Base-by-base conservation (phyloP, 1,139 yeast genomes). In the Saccharomycopsis hybrid region DNA sequence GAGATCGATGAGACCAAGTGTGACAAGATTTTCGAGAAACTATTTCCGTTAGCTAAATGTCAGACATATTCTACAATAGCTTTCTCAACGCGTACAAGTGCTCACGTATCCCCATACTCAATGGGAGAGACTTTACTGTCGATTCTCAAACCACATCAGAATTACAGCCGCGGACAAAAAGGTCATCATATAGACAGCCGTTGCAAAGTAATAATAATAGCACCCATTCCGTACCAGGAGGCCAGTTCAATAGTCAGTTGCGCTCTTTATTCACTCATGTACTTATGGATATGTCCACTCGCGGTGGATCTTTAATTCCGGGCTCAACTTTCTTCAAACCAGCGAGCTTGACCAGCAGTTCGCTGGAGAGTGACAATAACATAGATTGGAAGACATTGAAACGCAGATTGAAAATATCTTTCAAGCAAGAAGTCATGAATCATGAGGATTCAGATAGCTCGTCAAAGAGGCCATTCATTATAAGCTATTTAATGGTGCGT, bases 11-110 rank as follows among this genome's bases (percentile, higher is more conserved):
- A n/a, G n/a, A n/a, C n/a, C n/a, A n/a, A n/a, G n/a, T n/a, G n/a
- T n/a, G n/a, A n/a, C n/a, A n/a, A n/a, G n/a, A n/a, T n/a, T n/a
- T n/a, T n/a, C n/a, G n/a, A n/a, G n/a, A n/a, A n/a, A n/a, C n/a
- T 31, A 31, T 31, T 31, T 7, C 9, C 11, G 35, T 31, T 31
- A 8, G 39, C 7, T 5, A 9, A 30, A 44, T 44, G 47, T 44
- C 47, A 2, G 49, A 47, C 30, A 31, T 47, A n/a, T 47, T 41
- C 25, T 47, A 47, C 28, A 43, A 42, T 27, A 29, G 27, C 25
- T 31, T 24, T 28, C 28, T 47, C 11, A 47, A 43, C 9, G 8
- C 42, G 8, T 43, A 47, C 24, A 41, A 47, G 24, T 36, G 42
- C 27, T 27, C 43, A 11, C 27, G 30, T n/a, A 47, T 47, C 9